Percentiles rank a stretch among this genome's conserved stretches.
Evolutionary conservation across 176 grass and related monocot species (phyloP).

Genomic region (Avena atlantica): DNA sequence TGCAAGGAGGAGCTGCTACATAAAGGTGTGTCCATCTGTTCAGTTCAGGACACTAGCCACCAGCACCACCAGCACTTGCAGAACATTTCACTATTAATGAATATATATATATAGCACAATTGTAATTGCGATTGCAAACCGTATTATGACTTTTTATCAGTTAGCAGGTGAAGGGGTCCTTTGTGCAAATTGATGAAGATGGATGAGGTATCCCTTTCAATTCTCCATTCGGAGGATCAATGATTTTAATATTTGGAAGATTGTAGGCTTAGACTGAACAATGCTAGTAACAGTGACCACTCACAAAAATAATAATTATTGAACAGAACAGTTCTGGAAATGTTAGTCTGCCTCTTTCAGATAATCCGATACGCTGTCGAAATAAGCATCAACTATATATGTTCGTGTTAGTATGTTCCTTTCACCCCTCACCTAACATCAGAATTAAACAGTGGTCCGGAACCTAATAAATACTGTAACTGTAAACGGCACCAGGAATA

Average conservation of each 20-base stretch:
- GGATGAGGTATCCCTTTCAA: conserved; percentile 41
- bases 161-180: conserved; percentile 29
- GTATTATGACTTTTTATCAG: not conserved
- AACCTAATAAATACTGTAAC: conserved; percentile 34
- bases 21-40: not conserved
- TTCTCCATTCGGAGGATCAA: conserved; percentile 40
- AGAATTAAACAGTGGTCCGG: not conserved
- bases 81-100: not conserved
- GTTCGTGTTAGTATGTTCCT: not conserved
- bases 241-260: conserved; percentile 36
- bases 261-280: not conserved
- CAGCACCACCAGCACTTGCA: not conserved
- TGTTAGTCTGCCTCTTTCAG: conserved; percentile 49
- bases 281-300: not conserved
- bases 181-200: conserved; percentile 35
- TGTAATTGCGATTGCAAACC: conserved; percentile 23
- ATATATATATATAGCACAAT: conserved; percentile 13
- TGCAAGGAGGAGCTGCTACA: conserved; percentile 28
- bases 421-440: not conserved
- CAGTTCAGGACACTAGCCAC: conserved; percentile 12
- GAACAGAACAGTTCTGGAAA: conserved; percentile 1
- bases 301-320: not conserved
- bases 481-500: conserved; percentile 1
- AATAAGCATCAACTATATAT: conserved; percentile 6
- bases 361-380: conserved; percentile 12